Evolutionary conservation across 768 basidiomycete species (phyloP).

Genomic region (Tulasnella sp.): DNA sequence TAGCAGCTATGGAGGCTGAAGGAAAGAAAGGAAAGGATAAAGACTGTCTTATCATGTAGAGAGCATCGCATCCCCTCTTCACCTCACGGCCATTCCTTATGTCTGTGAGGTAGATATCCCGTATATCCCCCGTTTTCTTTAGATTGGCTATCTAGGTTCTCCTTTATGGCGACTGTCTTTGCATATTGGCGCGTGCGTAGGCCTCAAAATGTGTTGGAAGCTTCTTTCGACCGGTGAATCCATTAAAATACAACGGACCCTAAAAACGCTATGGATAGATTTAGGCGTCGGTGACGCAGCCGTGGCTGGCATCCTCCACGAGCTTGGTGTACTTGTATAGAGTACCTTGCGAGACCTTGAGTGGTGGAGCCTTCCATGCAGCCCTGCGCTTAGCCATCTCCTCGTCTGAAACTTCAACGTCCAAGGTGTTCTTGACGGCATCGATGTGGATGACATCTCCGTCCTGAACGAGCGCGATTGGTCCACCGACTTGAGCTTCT

Average conservation of each 20-base stretch:
- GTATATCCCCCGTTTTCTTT: not conserved
- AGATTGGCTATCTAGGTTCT: too few relatives aligned
- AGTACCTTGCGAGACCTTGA: constrained; percentile 81
- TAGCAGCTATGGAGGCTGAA: constrained; percentile 59
- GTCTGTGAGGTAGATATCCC: not conserved
- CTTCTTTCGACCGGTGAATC: not conserved
- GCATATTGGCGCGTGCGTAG: too few relatives aligned
- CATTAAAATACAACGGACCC: constrained; percentile 9
- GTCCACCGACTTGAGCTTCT: constrained; percentile 92
- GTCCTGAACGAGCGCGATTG: constrained; percentile 86
- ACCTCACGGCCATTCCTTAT: not conserved
- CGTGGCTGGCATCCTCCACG: constrained; percentile 89
- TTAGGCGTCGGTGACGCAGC: constrained; percentile 88
- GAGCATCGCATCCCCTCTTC: not conserved
- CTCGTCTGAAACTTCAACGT: constrained; percentile 73
- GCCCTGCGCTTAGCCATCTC: constrained; percentile 75
- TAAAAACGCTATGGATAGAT: not conserved
- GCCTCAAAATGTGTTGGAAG: not conserved
- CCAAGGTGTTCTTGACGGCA: constrained; percentile 82
- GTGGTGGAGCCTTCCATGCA: constrained; percentile 80
- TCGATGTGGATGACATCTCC: constrained; percentile 89
- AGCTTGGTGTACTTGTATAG: constrained; percentile 87
- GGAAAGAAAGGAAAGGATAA: constrained; percentile 48
- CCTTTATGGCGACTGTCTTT: too few relatives aligned
- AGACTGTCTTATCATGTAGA: constrained; percentile 64